Base-by-base conservation (phyloP, 2,329 filamentous ascomycete genomes). In the Sporothrix humicola region DNA sequence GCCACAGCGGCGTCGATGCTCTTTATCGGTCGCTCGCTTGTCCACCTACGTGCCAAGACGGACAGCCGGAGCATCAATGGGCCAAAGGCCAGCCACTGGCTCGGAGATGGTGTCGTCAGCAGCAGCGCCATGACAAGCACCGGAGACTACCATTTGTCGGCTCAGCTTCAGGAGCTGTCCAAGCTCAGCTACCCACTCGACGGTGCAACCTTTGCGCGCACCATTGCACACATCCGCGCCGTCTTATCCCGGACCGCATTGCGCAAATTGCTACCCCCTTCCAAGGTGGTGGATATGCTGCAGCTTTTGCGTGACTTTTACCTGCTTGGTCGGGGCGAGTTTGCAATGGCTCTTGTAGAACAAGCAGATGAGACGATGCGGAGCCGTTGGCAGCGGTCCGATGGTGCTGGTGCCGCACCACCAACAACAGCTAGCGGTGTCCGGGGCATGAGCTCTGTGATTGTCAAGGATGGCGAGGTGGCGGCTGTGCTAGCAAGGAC, bases 21-120 rank as follows among this genome's bases (percentile, higher is more conserved):
- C 5, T 98, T 98, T 79, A 92, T 98, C 75, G 96, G 96, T 12
- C 93, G 92, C 76, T 97, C 94, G 0, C 84, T 98, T 65, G 94
- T 97, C 77, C 93, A 97, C 77, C 92, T 97, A 72, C 88, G 72
- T 17, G 69, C 61, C 46, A 71, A 72, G 65, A 73, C 72, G 20
- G 72, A 70, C 52, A 56, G 50, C 69, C 13, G 68, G 48, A 12
- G 46, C 68, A 59, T 50, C 66, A 73, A 68, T 65, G 65, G 68
- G 15, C 65, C 61, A 48, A 61, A 66, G 54, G 73, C 73, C 20
- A 71, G 73, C 37, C 73, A 74, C 68, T 74, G 73, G 73, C 71
- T 74, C 31, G 56, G 54, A 13, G 54, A 69, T 17, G 71, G 31
- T 6, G 56, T 26, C 46, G 48, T 54, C 17, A 86, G 85, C 77